Base-by-base conservation (phyloP, 352 stramenopile genomes). In the Thalassiosira sp. region DNA sequence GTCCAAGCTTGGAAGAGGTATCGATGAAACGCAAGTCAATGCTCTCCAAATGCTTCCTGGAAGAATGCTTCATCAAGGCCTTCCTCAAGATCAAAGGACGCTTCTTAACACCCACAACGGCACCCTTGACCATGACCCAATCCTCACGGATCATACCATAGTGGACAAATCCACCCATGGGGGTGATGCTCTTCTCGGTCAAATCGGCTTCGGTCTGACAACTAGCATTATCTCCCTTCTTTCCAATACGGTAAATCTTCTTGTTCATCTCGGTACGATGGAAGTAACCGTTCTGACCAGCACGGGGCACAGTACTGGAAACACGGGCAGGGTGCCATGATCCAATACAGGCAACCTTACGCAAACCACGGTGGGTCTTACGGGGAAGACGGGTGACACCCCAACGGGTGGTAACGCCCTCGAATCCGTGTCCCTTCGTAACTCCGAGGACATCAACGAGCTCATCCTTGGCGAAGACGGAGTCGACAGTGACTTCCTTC, bases 261-360 rank as follows among this genome's bases (percentile, higher is more conserved):
- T 99, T 99, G 96, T 99, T 99, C 79, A 99, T 96, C 93, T 99
- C 97, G 54, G 97, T 99, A 95, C 97, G 96, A 94, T 99, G 97
- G 90, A 99, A 97, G 95, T 99, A 99, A 88, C 97, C 97, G 89
- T 99, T 94, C 90, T 99, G 97, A 98, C 97, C 97, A 72, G 97
- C 96, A 91, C 97, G 97, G 67, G 97, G 94, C 58, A 99, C 97
- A 76, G 96, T 98, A 84, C 95, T 98, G 72, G 94, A 95, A 62
- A 99, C 97, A 91, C 97, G 97, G 82, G 96, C 95, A 89, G 97
- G 97, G 91, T 99, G 97, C 97, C 97, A 99, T 58, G 97, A 97
- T 94, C 97, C 97, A 77, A 99, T 99, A 97, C 97, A 99, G 61
- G 97, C 97, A 61, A 99, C 97, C 96, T 99, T 99, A 86, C 97